Evolutionary conservation across 2,329 filamentous ascomycete genomes (phyloP).

Genomic region (Botrytis cinerea): DNA sequence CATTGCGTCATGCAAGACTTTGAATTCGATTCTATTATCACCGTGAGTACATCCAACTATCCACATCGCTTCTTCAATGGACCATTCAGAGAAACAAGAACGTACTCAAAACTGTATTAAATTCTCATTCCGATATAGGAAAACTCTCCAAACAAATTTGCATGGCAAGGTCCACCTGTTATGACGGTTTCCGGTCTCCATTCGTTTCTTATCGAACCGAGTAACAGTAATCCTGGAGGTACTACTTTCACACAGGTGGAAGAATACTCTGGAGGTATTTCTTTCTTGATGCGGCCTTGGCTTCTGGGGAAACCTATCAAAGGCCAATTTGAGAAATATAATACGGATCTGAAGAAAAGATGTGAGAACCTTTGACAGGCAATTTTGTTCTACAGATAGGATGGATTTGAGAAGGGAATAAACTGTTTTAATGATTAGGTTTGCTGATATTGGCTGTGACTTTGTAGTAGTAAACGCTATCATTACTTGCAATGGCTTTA

Average conservation of each 20-base stretch:
- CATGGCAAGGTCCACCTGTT: constrained; percentile 1
- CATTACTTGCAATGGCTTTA: too few relatives aligned
- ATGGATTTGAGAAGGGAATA: neutral
- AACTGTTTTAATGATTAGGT: too few relatives aligned
- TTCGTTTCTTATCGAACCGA: neutral
- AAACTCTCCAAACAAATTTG: neutral
- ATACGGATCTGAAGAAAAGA: neutral
- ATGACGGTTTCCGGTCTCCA: constrained; percentile 9
- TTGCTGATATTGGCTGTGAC: too few relatives aligned
- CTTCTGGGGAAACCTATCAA: neutral
- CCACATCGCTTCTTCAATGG: neutral
- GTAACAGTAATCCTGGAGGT: neutral
- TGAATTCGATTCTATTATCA: neutral
- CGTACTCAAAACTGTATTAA: neutral
- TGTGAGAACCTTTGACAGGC: neutral
- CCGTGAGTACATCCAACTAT: neutral
- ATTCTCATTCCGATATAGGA: neutral
- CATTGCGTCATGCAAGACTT: constrained; percentile 1
- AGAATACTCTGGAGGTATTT: neutral
- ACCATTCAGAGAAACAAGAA: neutral
- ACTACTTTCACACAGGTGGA: neutral
- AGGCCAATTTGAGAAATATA: neutral
- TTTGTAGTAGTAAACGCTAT: too few relatives aligned
- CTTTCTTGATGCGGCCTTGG: constrained; percentile 7
- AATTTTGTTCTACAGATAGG: neutral